Percentiles rank a stretch among this genome's conserved stretches.
Evolutionary conservation across 1,139 yeast species (phyloP).

Genomic region (Meyerozyma carpophila): DNA sequence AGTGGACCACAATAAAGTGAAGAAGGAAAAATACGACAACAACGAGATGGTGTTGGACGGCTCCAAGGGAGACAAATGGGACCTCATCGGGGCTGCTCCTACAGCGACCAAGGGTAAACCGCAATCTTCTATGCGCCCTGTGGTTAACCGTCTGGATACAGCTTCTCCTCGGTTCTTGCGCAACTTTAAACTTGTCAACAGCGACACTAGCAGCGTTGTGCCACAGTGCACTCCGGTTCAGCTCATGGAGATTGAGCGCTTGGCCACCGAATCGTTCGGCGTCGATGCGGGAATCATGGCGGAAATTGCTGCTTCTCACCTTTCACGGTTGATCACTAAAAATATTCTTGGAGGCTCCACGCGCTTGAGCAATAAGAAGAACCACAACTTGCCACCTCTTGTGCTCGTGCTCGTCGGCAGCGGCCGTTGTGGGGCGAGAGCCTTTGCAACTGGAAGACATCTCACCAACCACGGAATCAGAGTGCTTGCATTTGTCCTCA

Average conservation of each 20-base stretch:
- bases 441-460: conserved; percentile 77
- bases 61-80: conserved; percentile 54
- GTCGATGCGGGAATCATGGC: conserved; percentile 43
- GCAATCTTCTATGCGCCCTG: not conserved
- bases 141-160: not conserved
- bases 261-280: conserved; percentile 50
- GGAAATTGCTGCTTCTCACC: conserved; percentile 72
- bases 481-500: conserved; percentile 54
- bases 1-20: conserved; percentile 64
- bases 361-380: conserved; percentile 48
- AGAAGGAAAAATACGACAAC: conserved; percentile 50
- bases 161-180: not conserved
- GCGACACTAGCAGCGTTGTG: conserved; percentile 23
- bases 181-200: conserved; percentile 15
- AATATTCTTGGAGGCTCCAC: conserved; percentile 65
- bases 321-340: conserved; percentile 51
- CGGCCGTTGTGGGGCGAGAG: conserved; percentile 69
- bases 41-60: conserved; percentile 69
- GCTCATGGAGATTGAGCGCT: conserved; percentile 69
- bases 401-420: conserved; percentile 70
- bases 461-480: conserved; percentile 70
- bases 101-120: not conserved
- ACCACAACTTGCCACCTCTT: conserved; percentile 76
- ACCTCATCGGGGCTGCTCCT: conserved; percentile 25
- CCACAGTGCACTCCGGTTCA: conserved; percentile 80